Evolutionary conservation across 208 protist species (phyloP), one percentile per base, ranked within the genome.

Genomic region (Histomonas meleagridis): DNA sequence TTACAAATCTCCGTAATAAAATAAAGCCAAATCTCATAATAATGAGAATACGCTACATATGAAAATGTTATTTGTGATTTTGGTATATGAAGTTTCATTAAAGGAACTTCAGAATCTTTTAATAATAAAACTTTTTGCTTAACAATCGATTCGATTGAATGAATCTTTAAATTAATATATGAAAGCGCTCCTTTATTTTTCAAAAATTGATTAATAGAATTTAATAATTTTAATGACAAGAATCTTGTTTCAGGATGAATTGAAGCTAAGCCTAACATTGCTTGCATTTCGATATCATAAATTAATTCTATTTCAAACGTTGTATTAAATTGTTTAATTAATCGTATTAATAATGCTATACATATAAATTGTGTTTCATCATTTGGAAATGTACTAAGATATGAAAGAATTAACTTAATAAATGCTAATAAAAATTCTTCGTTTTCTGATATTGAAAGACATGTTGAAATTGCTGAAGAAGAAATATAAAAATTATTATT

Each of bases 301-400:
- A 51, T 38, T 38, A 86, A 0, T 55, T 86, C 40, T 32, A 72
- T 72, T 43, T 72, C 40, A 43, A 72, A 72, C 5, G 14, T 40
- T 18, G 5, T 72, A 23, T 32, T 32, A 28, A 26, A 26, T 32
- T 12, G 18, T 18, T 32, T 72, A 18, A 72, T 43, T 35, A 72
- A 26, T 23, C 32, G 32, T 4, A 72, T 16, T 32, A 72, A 72
- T 16, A 72, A 72, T 23, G n/a, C 16, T 43, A 72, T 43, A 43
- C 65, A 72, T n/a, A 72, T 43, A 28, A 72, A 72, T 72, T 43
- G 40, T 40, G 65, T 72, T 72, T 72, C 65, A 72, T 72, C 65
- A 43, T 26, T 72, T 72, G 65, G 32, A 43, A 32, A 32, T 72
- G 32, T 72, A 26, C 32, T 72, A 5, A 32, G 40, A 18, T 12